A percentile compares a stretch with the other conserved stretches of the same genome.
Conservation (phyloP, 768 basidiomycete genomes). For the Panaeolus papilionaceus region DNA sequence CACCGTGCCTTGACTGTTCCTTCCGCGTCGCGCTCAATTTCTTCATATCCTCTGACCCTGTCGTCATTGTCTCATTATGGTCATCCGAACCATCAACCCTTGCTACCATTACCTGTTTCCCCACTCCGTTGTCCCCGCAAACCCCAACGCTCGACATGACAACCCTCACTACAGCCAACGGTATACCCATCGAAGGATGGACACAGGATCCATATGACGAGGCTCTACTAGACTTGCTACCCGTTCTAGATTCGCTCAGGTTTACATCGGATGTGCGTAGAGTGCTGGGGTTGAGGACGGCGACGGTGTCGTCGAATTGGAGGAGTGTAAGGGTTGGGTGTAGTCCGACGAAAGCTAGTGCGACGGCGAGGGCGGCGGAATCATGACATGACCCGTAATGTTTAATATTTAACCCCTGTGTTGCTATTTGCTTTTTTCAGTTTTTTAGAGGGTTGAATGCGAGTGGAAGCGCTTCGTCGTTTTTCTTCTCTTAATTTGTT, state of each 20-base stretch:
- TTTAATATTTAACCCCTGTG: neutral
- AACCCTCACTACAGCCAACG: slow-evolving; percentile 71
- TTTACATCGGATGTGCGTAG: slow-evolving; percentile 96
- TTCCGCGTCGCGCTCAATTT: slow-evolving; percentile 16
- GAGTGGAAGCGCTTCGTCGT: neutral
- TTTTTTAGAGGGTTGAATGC: neutral
- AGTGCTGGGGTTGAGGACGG: slow-evolving; percentile 75
- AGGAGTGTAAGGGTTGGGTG: neutral
- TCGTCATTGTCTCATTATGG: neutral
- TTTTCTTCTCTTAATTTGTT: neutral
- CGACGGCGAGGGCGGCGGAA: neutral
- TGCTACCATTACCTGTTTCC: neutral
- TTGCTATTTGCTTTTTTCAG: neutral
- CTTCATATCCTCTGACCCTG: neutral
- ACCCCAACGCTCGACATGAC: neutral
- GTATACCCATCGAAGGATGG: slow-evolving; percentile 99
- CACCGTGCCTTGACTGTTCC: slow-evolving; percentile 5
- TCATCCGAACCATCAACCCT: neutral
- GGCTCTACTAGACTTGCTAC: slow-evolving; percentile 93
- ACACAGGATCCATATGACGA: slow-evolving; percentile 97
- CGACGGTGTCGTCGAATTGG: slow-evolving; percentile 29
- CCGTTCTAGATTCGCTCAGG: slow-evolving; percentile 93
- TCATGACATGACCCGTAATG: too few species aligned
- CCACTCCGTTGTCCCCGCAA: too few species aligned
- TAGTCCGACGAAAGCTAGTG: neutral